A percentile compares a stretch with the other conserved stretches of the same genome.
Conservation (phyloP, 1,284 basidiomycete genomes). For the Malassezia sp. region DNA sequence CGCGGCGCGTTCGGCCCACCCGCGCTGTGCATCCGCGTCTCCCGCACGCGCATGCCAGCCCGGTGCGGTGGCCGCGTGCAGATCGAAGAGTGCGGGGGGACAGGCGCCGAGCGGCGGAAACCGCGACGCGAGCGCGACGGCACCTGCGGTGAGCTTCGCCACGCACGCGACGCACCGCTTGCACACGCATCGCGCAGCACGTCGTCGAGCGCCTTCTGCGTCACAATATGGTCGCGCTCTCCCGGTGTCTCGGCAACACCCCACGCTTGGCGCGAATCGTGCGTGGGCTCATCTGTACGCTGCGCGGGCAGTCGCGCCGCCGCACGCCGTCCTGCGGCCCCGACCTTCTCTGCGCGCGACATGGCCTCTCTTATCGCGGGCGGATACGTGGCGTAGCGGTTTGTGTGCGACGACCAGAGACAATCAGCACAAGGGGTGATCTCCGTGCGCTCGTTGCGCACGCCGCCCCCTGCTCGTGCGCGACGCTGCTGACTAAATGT, state of each 20-base stretch:
- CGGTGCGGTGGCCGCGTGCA: constrained; percentile 1
- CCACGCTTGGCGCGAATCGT: background rate
- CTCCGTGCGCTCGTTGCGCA: no score
- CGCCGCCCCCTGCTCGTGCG: no score
- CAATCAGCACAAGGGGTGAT: no score
- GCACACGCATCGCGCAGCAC: constrained; percentile 1
- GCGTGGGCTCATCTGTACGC: background rate
- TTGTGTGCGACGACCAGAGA: no score
- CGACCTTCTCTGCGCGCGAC: constrained; percentile 11
- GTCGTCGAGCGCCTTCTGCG: background rate
- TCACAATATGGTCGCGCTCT: background rate
- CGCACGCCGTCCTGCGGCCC: background rate
- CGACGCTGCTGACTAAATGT: constrained; percentile 1
- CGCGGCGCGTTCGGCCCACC: constrained; percentile 30
- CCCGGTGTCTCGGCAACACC: background rate
- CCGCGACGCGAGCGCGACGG: constrained; percentile 1
- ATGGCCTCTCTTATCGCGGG: no score
- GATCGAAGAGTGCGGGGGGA: background rate
- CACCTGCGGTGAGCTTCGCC: constrained; percentile 3
- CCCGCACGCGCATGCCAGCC: background rate
- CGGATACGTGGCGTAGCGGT: no score
- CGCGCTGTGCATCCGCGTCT: background rate
- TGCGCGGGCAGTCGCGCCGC: background rate
- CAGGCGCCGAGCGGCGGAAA: background rate
- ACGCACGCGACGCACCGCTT: background rate